phyloP scores from a whole-genome alignment of 768 basidiomycete species.

The Hygrophorus russula region DNA sequence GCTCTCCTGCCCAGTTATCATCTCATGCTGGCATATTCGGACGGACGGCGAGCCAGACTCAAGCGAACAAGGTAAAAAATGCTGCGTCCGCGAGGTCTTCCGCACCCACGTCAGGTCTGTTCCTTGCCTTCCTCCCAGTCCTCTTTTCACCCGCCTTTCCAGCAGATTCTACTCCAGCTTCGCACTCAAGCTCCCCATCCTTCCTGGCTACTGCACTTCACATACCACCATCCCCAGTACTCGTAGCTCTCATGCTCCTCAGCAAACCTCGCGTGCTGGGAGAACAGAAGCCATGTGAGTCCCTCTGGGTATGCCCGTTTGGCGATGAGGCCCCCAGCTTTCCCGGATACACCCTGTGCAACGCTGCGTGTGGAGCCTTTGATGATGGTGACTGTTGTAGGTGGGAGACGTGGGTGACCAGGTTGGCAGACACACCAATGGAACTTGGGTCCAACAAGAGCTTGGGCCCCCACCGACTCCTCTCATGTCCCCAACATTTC shows the following conservation, averaged over 20 bases:
- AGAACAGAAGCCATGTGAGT: conserved; percentile 59
- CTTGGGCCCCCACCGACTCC: too few species aligned
- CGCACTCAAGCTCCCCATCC: conserved; percentile 31
- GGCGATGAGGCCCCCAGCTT: conserved; percentile 78
- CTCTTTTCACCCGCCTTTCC: conserved; percentile 23
- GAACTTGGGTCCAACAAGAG: too few species aligned
- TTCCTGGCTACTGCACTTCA: conserved; percentile 63
- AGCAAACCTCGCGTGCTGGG: conserved; percentile 66
- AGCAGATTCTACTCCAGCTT: conserved; percentile 30
- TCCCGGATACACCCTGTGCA: conserved; percentile 79
- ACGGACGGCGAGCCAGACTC: too few species aligned
- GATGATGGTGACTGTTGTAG: conserved; percentile 46
- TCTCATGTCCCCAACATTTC: too few species aligned
- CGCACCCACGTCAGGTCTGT: conserved; percentile 44
- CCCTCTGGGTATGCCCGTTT: conserved; percentile 75
- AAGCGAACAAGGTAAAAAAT: too few species aligned
- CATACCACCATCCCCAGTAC: conserved; percentile 78
- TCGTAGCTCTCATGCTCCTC: conserved; percentile 53
- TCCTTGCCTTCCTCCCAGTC: conserved; percentile 17
- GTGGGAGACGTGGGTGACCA: conserved; percentile 11
- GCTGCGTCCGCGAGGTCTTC: conserved; percentile 45
- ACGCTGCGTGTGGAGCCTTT: conserved; percentile 57
- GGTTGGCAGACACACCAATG: too few species aligned
- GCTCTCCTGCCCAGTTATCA: too few species aligned
- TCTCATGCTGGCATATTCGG: too few species aligned